Base-by-base conservation (phyloP, 495 filamentous ascomycete species). In the Hamigera avellanea region DNA sequence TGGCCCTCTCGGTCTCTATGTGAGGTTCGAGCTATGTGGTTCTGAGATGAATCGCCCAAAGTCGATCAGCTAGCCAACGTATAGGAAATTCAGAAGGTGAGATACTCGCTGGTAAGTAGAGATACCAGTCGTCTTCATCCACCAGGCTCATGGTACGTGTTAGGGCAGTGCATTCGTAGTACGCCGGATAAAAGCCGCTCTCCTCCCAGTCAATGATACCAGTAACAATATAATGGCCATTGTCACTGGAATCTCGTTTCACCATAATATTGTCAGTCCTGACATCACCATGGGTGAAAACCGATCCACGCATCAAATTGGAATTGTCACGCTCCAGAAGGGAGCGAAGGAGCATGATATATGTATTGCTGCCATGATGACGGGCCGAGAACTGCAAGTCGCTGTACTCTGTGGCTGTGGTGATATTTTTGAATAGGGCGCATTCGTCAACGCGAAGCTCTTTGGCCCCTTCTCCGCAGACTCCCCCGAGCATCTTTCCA, bases 201-300 rank as follows among this genome's bases (percentile, higher is more conserved):
- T 51, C 36, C 45, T 55, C 55, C 57, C 50, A 61, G 39, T 61
- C 50, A 36, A 61, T 50, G 38, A 61, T 39, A 14, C 50, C 52
- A 37, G 49, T 50, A 31, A 58, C 35, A 29, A 42, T 30, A 35
- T 54, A 56, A 12, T 37, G 13, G 16, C 45, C 56, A 34, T 17
- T 17, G 28, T 6, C 29, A 53, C 39, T 37, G 37, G 35, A n/a
- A 41, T 54, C 50, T 39, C 32, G 37, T 36, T 44, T 26, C 16
- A 63, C 61, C 46, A 63, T 61, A 26, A 64, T 60, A 43, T 67
- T 67, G 15, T 31, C 48, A 33, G 48, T 46, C 32, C 54, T 49
- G 14, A 66, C 32, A 47, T 64, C 53, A 19, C 53, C 55, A 38
- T 64, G 61, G 0, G 61, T 62, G 42, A 64, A 63, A n/a, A 64